Base-by-base conservation (phyloP, 805 yeast species). In the Alloascoidea africana region DNA sequence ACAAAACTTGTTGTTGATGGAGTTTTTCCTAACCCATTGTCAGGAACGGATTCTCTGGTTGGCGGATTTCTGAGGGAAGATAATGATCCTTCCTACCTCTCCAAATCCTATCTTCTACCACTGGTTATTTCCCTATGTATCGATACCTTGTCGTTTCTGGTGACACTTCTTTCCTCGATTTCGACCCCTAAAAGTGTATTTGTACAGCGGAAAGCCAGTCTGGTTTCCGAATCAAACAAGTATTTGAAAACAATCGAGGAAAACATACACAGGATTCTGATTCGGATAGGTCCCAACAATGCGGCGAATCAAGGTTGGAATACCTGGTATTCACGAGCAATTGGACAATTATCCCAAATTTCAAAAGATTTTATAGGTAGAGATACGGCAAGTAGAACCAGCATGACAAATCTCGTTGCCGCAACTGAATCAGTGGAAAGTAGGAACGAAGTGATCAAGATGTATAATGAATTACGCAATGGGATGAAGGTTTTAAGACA, bases 201-300 rank as follows among this genome's bases (percentile, higher is more conserved):
- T 23, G 8, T 23, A 23, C 30, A 23, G 8, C 30, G 30, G n/a
- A 23, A 23, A 23, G 30, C 30, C n/a, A 8, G n/a, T 23, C 8
- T 23, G 8, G 30, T 23, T 8, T 8, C n/a, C 8, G 30, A 23
- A 23, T 8, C 30, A 8, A 23, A 23, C 8, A 23, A 23, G 8
- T 23, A n/a, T 23, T 23, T 23, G n/a, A 23, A 23, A 23, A 23
- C 30, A 23, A 23, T 23, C 30, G 30, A 23, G n/a, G n/a, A 23
- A 8, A 23, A 23, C n/a, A 8, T 23, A 8, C n/a, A n/a, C n/a
- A n/a, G n/a, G n/a, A n/a, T n/a, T n/a, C n/a, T n/a, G n/a, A n/a
- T n/a, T n/a, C n/a, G n/a, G n/a, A n/a, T n/a, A n/a, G n/a, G n/a
- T n/a, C n/a, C n/a, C n/a, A 23, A 23, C n/a, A 23, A 23, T 23